Evolutionary conservation across 2,329 filamentous ascomycete species (phyloP).

Genomic region (Talaromyces atroroseus): DNA sequence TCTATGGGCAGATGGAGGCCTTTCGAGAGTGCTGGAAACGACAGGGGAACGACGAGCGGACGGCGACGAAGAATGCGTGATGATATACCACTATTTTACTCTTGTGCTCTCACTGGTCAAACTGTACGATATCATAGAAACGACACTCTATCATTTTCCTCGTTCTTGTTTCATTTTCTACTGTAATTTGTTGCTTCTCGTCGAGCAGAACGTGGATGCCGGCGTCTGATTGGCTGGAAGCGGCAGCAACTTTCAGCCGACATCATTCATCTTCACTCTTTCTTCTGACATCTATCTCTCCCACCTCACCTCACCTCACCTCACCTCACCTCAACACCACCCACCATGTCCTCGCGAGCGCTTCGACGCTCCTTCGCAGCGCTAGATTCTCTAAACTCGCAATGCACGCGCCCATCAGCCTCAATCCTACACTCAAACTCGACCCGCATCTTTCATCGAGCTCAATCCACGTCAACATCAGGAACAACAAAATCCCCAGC

Average conservation of each 20-base stretch:
- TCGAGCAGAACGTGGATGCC: neutral
- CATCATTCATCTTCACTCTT: neutral
- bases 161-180: neutral
- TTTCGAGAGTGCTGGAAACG: conserved; percentile 90
- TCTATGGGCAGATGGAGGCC: conserved; percentile 69
- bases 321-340: neutral
- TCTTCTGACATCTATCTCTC: too few relatives aligned
- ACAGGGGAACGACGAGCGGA: conserved; percentile 80
- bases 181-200: neutral
- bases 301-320: too few relatives aligned
- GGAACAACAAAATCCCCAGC: neutral
- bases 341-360: conserved; percentile 13
- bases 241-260: neutral
- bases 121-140: neutral
- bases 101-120: neutral
- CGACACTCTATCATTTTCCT: neutral
- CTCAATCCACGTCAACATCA: conserved; percentile 2
- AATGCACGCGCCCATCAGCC: neutral
- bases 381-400: conserved; percentile 6
- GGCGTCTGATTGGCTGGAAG: conserved; percentile 5
- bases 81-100: conserved; percentile 7
- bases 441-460: neutral
- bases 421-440: neutral
- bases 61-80: conserved; percentile 64
- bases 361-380: conserved; percentile 13